A percentile compares a stretch with the other conserved stretches of the same genome.
Evolutionary conservation across 257 asterid species (phyloP).

Genomic region (Jacaranda mimosifolia): DNA sequence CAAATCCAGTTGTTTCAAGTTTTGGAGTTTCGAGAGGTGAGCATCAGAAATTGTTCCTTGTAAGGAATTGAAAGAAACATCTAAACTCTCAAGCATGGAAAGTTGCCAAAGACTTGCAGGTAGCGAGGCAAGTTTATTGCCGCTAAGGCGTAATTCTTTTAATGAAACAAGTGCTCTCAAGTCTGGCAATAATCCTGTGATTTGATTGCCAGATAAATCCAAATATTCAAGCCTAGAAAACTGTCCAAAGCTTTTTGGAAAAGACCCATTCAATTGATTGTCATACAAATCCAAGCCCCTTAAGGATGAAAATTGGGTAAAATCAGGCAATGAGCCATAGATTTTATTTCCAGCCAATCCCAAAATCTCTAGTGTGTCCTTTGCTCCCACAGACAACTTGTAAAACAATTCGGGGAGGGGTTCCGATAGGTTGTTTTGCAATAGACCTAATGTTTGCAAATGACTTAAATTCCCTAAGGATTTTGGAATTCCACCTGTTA

Average conservation of each 20-base stretch:
- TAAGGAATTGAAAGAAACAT: constrained; percentile 31
- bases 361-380: background rate
- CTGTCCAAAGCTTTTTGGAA: no score
- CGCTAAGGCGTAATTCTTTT: background rate
- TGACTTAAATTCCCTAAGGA: constrained; percentile 29
- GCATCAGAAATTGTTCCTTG: constrained; percentile 38
- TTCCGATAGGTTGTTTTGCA: background rate
- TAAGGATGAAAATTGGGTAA: background rate
- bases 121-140: background rate
- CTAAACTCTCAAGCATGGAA: constrained; percentile 8
- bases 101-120: constrained; percentile 32
- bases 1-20: constrained; percentile 34
- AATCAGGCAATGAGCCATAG: background rate
- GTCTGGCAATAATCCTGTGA: constrained; percentile 34
- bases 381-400: constrained; percentile 1
- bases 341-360: background rate
- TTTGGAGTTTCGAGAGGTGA: constrained; percentile 35
- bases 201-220: constrained; percentile 30
- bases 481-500: constrained; percentile 41
- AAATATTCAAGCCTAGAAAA: background rate
- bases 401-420: constrained; percentile 12
- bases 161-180: constrained; percentile 22
- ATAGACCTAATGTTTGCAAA: background rate
- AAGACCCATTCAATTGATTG: constrained; percentile 11
- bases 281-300: background rate